Evolutionary conservation across 495 filamentous ascomycete species (phyloP), one percentile per base, ranked within the genome.

Genomic region (Penicillium silybi): DNA sequence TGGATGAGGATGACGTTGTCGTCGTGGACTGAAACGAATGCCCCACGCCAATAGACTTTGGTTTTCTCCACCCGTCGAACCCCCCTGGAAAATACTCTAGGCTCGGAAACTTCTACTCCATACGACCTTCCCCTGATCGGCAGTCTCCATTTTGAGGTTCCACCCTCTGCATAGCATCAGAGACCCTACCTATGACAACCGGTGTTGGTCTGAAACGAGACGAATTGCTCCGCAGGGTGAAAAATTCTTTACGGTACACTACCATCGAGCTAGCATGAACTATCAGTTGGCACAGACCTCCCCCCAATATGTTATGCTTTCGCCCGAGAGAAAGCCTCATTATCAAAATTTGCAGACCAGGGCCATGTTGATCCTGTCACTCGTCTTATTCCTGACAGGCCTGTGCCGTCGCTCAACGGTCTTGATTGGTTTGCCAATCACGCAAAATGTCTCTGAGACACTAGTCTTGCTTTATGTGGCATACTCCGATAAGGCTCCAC

Each of bases 1-100:
- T 68, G 64, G 68, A 72, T 41, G 61, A 46, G 1, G 71, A 72
- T 32, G 72, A 74, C 42, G 63, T 74, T 18, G 69, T 74, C 41
- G 54, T 75, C 19, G 61, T 75, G 53, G 62, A 69, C 18, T 72
- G 56, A 68, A 44, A 48, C 22, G 37, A 41, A 13, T 39, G 37
- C 25, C n/a, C 9, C 19, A 29, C 13, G 2, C 20, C 35, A 39
- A 6, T 19, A 40, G 22, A 48, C 32, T 29, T 27, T 48, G 16
- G 11, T 15, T 11, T 23, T 39, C 22, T 16, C 35, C 46, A 39
- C 32, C 11, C 22, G 23, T 48, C 15, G 35, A 37, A 20, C 20
- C n/a, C 34, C 20, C 9, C 19, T 18, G 25, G 34, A 42, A 34
- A 9, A n/a, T 57, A 27, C 41, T 18, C 16, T 44, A 10, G 13